Percentiles rank a stretch among this genome's conserved stretches.
phyloP scores from a whole-genome alignment of 2,329 filamentous ascomycete genomes.

The Didymella exigua region DNA sequence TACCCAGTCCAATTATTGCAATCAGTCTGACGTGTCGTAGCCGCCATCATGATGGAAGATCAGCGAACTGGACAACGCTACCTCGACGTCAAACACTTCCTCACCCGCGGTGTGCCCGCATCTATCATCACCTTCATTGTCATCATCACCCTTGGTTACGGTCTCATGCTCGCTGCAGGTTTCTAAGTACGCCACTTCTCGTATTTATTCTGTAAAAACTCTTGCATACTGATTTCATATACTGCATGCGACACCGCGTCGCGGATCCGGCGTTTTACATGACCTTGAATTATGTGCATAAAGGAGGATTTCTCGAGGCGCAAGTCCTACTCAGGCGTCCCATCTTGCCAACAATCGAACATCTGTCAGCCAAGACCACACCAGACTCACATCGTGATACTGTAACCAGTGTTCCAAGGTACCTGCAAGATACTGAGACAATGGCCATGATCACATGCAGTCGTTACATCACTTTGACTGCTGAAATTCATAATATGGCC shows the following conservation, averaged over 20 bases:
- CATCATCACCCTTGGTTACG: slow-evolving; percentile 88
- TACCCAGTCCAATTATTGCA: not conserved
- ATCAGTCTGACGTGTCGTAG: slow-evolving; percentile 53
- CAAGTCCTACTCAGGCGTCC: not conserved
- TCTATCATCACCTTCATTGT: slow-evolving; percentile 81
- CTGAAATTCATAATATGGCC: not conserved
- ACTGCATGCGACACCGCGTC: slow-evolving; percentile 11
- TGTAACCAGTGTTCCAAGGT: not conserved
- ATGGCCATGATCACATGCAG: too few species aligned
- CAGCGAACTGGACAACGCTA: slow-evolving; percentile 88
- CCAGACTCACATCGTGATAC: not conserved
- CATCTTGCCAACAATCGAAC: not conserved
- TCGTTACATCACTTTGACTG: not conserved
- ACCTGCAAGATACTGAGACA: not conserved
- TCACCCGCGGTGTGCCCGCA: slow-evolving; percentile 88
- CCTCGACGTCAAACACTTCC: slow-evolving; percentile 89
- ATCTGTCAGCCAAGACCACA: not conserved
- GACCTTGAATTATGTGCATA: not conserved
- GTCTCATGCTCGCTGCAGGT: slow-evolving; percentile 78
- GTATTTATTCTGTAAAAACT: slow-evolving; percentile 3
- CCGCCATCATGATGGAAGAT: slow-evolving; percentile 99
- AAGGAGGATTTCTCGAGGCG: not conserved
- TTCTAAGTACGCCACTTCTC: slow-evolving; percentile 52
- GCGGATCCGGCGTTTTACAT: slow-evolving; percentile 5
- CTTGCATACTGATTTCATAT: slow-evolving; percentile 1